Percentiles rank a stretch among this genome's conserved stretches.
These are phyloP conservation scores for Dryas octopetala DNA, from an alignment of 306 rosid genomes.

Conservation along the genomic window DNA sequence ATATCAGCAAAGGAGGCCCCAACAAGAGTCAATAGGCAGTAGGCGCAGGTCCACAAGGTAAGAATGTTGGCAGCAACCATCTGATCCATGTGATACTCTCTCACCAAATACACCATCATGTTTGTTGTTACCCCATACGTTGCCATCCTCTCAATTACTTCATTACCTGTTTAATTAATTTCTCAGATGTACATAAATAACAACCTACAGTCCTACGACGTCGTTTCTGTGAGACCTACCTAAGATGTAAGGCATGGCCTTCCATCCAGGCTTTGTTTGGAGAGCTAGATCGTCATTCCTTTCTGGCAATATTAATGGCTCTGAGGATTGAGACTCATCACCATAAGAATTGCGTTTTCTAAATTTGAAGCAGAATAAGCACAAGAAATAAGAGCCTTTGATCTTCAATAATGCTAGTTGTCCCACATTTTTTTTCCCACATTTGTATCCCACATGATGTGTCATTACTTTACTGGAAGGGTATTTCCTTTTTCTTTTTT, in stretches of 20 bases:
- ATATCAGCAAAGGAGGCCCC: constrained; percentile 53
- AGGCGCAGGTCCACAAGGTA: constrained; percentile 34
- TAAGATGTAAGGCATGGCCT: constrained; percentile 19
- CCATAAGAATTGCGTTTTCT: neutral
- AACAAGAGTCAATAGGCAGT: constrained; percentile 33
- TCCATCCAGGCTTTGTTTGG: constrained; percentile 2
- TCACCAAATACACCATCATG: constrained; percentile 46
- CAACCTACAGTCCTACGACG: no score
- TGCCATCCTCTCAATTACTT: constrained; percentile 54
- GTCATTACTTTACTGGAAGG: no score
- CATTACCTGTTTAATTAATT: constrained; percentile 37
- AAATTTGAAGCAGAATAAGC: constrained; percentile 4
- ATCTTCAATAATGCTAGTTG: no score
- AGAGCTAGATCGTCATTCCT: neutral
- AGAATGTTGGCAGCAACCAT: constrained; percentile 46
- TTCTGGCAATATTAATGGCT: neutral
- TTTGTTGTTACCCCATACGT: constrained; percentile 44
- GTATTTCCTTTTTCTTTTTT: no score
- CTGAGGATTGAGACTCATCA: neutral
- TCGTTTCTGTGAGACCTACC: neutral
- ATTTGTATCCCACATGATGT: no score
- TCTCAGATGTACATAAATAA: no score
- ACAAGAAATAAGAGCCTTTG: neutral
- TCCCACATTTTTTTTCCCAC: no score
- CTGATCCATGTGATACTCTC: constrained; percentile 52